phyloP scores from a whole-genome alignment of 1,284 basidiomycete species.

The Kalmanozyma brasiliensis region DNA sequence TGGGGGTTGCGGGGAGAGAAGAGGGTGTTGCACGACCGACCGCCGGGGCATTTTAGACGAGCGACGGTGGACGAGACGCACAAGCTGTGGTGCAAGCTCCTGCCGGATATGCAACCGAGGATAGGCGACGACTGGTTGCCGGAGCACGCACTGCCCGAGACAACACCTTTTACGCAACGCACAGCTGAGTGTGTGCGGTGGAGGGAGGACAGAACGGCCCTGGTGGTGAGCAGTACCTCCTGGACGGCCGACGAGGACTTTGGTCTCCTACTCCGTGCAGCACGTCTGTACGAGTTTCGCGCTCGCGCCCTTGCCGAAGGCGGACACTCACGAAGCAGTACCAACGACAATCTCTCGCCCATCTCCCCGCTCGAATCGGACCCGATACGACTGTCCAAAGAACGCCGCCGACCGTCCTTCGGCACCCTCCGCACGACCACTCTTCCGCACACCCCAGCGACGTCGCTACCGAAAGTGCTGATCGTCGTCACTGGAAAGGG shows the following conservation, averaged over 20 bases:
- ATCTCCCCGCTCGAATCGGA: constrained; percentile 16
- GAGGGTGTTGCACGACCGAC: constrained; percentile 71
- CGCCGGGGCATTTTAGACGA: constrained; percentile 28
- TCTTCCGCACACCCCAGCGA: constrained; percentile 39
- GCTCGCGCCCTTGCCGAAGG: constrained; percentile 64
- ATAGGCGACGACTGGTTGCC: constrained; percentile 39
- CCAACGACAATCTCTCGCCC: constrained; percentile 25
- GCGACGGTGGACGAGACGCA: constrained; percentile 37
- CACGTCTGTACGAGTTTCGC: constrained; percentile 74
- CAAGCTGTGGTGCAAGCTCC: constrained; percentile 30
- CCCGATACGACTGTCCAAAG: constrained; percentile 25
- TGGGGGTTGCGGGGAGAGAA: constrained; percentile 74
- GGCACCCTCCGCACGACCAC: constrained; percentile 22
- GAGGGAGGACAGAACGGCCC: constrained; percentile 75
- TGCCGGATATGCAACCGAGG: constrained; percentile 18
- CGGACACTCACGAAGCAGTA: constrained; percentile 27
- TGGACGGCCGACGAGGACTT: constrained; percentile 99
- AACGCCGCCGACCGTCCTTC: constrained; percentile 36
- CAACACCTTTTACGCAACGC: constrained; percentile 49
- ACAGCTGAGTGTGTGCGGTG: constrained; percentile 4
- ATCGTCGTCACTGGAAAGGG: constrained; percentile 94
- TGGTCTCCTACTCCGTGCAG: constrained; percentile 73
- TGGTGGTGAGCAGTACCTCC: constrained; percentile 90
- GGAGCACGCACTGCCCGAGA: constrained; percentile 4
- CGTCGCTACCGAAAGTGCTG: constrained; percentile 68